phyloP scores from a whole-genome alignment of 1,139 yeast species.

The Pichia sp. region DNA sequence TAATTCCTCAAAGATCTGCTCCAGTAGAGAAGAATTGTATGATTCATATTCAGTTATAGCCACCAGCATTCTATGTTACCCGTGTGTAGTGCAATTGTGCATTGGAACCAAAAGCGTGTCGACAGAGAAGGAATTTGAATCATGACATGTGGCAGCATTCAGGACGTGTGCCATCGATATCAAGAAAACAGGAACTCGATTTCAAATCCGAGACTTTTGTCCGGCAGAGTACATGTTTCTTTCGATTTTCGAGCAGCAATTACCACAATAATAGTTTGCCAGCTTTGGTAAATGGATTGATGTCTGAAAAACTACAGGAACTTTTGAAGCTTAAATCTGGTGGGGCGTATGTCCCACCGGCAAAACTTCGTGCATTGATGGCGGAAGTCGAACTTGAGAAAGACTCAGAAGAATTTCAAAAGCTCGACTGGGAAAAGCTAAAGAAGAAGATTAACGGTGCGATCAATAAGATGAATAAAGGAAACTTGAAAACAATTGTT shows the following conservation, averaged over 20 bases:
- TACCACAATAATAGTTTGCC: not conserved
- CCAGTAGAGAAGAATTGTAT: too few relatives aligned
- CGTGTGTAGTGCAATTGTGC: too few relatives aligned
- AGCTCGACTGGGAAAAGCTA: slow-evolving; percentile 47
- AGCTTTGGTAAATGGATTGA: not conserved
- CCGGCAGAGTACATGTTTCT: not conserved
- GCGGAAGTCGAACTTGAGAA: slow-evolving; percentile 26
- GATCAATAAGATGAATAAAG: slow-evolving; percentile 38
- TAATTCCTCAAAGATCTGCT: too few relatives aligned
- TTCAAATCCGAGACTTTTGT: too few relatives aligned
- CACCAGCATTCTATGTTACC: too few relatives aligned
- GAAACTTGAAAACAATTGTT: slow-evolving; percentile 43
- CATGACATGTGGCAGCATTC: too few relatives aligned
- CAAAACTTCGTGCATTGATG: slow-evolving; percentile 37
- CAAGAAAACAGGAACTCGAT: too few relatives aligned
- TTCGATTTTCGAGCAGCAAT: not conserved
- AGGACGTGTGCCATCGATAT: too few relatives aligned
- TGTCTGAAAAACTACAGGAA: slow-evolving; percentile 18
- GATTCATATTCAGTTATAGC: too few relatives aligned
- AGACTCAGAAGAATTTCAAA: slow-evolving; percentile 38
- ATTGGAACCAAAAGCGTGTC: too few relatives aligned
- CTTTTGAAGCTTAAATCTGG: slow-evolving; percentile 35
- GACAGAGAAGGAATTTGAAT: too few relatives aligned
- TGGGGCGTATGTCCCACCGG: slow-evolving; percentile 49
- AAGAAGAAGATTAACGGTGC: slow-evolving; percentile 41